A percentile compares a stretch with the other conserved stretches of the same genome.
Evolutionary conservation across 352 stramenopile genomes (phyloP).

Genomic region (Phytophthora pinifolia): DNA sequence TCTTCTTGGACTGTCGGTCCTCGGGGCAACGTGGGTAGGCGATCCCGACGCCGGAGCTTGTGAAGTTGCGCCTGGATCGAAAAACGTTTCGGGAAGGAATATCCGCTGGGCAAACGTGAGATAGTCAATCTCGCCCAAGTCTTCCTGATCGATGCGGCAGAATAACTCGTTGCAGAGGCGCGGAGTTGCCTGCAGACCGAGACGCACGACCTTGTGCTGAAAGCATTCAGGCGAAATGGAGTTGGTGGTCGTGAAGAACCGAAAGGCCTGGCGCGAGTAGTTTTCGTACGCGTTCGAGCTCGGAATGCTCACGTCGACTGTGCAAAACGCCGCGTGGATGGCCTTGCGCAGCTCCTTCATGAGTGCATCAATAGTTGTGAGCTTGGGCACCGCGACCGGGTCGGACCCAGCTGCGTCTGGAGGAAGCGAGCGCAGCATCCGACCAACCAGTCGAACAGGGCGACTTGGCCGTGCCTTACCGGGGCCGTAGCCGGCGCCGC

Average conservation of each 20-base stretch:
- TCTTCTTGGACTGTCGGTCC: conserved; percentile 1
- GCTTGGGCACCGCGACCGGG: conserved; percentile 10
- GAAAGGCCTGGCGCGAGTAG: conserved; percentile 65
- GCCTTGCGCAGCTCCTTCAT: conserved; percentile 52
- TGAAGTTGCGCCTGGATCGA: conserved; percentile 14
- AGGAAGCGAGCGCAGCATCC: conserved; percentile 8
- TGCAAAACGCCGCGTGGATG: conserved; percentile 52
- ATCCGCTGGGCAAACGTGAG: conserved; percentile 58
- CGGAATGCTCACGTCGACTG: conserved; percentile 34
- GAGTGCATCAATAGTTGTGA: conserved; percentile 45
- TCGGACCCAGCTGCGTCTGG: conserved; percentile 7
- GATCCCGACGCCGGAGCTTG: not conserved
- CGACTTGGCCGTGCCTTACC: conserved; percentile 14
- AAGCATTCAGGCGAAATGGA: conserved; percentile 70
- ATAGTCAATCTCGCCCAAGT: conserved; percentile 67
- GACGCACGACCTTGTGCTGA: conserved; percentile 57
- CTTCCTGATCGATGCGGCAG: conserved; percentile 58
- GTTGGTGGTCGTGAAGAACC: conserved; percentile 78
- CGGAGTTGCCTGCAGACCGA: conserved; percentile 50
- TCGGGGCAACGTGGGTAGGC: conserved; percentile 1
- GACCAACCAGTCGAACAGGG: conserved; percentile 6
- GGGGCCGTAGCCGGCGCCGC: conserved; percentile 39
- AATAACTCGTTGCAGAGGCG: conserved; percentile 61
- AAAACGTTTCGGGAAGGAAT: conserved; percentile 50
- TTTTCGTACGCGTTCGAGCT: conserved; percentile 55